Conservation (phyloP, 2,329 filamentous ascomycete species). For the Ophiosphaerella narmari region DNA sequence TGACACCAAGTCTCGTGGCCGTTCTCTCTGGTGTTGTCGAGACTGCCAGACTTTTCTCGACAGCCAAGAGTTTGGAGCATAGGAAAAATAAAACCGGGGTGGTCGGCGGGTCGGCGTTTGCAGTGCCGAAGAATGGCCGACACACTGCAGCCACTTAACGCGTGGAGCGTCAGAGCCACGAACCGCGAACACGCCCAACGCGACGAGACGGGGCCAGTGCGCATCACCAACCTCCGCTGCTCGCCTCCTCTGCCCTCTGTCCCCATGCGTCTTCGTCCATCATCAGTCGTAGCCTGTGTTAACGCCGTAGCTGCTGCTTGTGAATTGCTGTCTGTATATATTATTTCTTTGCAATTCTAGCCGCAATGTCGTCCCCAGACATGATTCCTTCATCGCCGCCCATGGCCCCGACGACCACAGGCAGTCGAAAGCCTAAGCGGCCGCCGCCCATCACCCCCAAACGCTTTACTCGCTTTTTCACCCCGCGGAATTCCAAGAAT, state of each 20-base stretch:
- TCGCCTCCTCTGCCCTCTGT: constrained; percentile 7
- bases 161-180: constrained; percentile 4
- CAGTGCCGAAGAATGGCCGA: background rate
- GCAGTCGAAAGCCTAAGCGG: constrained; percentile 49
- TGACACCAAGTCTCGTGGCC: constrained; percentile 1
- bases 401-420: constrained; percentile 30
- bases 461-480: constrained; percentile 58
- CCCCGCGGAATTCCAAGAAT: constrained; percentile 48
- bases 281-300: background rate
- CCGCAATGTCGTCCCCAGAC: constrained; percentile 37
- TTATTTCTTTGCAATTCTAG: constrained; percentile 5
- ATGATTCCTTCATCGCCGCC: constrained; percentile 47
- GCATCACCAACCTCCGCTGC: constrained; percentile 2
- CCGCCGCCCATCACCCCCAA: constrained; percentile 58
- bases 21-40: constrained; percentile 8
- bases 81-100: constrained; percentile 2
- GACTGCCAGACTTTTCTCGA: constrained; percentile 11
- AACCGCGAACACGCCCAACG: constrained; percentile 5
- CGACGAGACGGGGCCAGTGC: constrained; percentile 7
- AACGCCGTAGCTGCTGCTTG: constrained; percentile 2
- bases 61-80: constrained; percentile 21
- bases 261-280: constrained; percentile 4
- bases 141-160: constrained; percentile 2
- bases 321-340: constrained; percentile 10
- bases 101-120: background rate